phyloP scores from a whole-genome alignment of 805 yeast species.

The Lipomyces sp. region DNA sequence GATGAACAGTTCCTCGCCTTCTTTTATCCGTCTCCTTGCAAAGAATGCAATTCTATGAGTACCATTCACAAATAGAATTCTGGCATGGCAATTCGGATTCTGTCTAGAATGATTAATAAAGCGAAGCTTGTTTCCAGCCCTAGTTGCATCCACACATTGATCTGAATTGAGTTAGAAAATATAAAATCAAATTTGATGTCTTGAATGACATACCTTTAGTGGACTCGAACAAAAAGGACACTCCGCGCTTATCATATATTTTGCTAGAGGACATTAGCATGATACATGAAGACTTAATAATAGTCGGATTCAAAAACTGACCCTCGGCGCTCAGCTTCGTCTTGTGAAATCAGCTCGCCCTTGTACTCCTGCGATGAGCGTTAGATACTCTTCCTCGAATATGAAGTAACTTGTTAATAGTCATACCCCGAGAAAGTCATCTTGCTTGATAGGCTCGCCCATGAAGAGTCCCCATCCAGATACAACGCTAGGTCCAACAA shows the following conservation, averaged over 20 bases:
- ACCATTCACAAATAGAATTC: constrained; percentile 25
- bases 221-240: constrained; percentile 23
- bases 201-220: constrained; percentile 11
- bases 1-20: constrained; percentile 27
- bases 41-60: constrained; percentile 26
- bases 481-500: constrained; percentile 21
- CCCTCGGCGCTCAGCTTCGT: constrained; percentile 29
- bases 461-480: constrained; percentile 27
- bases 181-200: no score
- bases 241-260: constrained; percentile 27
- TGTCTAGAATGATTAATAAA: constrained; percentile 26
- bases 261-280: constrained; percentile 4
- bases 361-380: constrained; percentile 20
- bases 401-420: no score
- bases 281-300: background rate
- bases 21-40: constrained; percentile 18
- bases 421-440: constrained; percentile 19
- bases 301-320: background rate
- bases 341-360: constrained; percentile 26
- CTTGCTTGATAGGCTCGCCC: constrained; percentile 26
- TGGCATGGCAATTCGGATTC: constrained; percentile 26
- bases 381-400: no score
- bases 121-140: constrained; percentile 25
- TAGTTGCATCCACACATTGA: constrained; percentile 26
- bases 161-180: background rate